Conservation (phyloP, 257 asterid genomes). For the Lavandula angustifolia region DNA sequence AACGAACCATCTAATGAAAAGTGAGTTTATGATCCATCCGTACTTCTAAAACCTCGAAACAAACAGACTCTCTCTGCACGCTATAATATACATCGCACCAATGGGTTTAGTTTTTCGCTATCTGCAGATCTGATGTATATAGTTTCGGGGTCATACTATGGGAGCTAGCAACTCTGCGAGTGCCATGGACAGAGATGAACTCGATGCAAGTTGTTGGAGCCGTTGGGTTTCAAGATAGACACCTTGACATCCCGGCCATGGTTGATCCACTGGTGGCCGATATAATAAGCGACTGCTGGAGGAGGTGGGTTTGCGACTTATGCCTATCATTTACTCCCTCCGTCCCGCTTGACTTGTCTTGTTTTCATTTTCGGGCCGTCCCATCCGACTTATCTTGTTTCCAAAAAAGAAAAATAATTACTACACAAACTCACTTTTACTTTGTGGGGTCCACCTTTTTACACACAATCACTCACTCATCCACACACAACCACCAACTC, state of each 20-base stretch:
- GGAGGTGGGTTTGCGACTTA: constrained; percentile 48
- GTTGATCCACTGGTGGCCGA: constrained; percentile 79
- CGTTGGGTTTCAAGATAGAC: constrained; percentile 92
- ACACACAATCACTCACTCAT: too few relatives aligned
- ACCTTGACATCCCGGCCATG: constrained; percentile 67
- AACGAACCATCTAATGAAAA: constrained; percentile 94
- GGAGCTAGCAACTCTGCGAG: constrained; percentile 89
- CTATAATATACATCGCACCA: constrained; percentile 16
- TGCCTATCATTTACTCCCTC: not conserved
- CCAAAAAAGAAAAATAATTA: too few relatives aligned
- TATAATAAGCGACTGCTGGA: constrained; percentile 83
- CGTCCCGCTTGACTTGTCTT: too few relatives aligned
- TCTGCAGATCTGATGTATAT: constrained; percentile 88
- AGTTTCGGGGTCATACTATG: constrained; percentile 94
- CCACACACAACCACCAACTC: too few relatives aligned
- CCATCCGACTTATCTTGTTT: too few relatives aligned
- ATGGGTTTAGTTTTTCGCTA: constrained; percentile 11
- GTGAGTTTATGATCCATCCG: constrained; percentile 51
- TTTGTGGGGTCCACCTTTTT: too few relatives aligned
- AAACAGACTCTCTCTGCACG: not conserved
- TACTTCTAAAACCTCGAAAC: constrained; percentile 8
- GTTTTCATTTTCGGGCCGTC: too few relatives aligned
- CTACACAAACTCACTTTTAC: too few relatives aligned
- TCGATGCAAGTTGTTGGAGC: constrained; percentile 99
- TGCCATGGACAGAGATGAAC: constrained; percentile 96